A percentile compares a stretch with the other conserved stretches of the same genome.
Conservation (phyloP, 106 monocot species). For the Xerophyta viscosa region DNA sequence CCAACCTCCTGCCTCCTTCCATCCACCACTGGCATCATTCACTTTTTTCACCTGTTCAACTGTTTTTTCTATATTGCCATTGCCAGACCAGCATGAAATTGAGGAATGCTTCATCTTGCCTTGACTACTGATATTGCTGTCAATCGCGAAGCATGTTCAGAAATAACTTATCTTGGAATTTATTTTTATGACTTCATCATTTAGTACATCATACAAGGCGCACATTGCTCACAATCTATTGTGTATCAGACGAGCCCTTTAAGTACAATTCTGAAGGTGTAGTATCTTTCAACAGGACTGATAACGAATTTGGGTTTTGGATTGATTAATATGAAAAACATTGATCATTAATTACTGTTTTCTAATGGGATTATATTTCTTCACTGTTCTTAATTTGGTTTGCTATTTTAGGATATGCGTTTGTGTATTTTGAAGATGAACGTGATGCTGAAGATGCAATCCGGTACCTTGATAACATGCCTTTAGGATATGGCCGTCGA, state of each 20-base stretch:
- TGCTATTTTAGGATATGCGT: slow-evolving; percentile 67
- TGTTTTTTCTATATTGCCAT: slow-evolving; percentile 36
- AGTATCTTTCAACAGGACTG: slow-evolving; percentile 19
- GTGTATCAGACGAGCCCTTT: slow-evolving; percentile 26
- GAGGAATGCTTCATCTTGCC: slow-evolving; percentile 23
- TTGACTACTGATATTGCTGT: slow-evolving; percentile 30
- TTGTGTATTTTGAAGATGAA: slow-evolving; percentile 82
- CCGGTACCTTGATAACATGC: slow-evolving; percentile 35
- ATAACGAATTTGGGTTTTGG: no score
- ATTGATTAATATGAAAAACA: no score
- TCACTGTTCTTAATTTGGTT: neutral
- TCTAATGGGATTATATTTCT: no score
- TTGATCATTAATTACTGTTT: no score
- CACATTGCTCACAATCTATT: slow-evolving; percentile 31
- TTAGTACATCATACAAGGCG: slow-evolving; percentile 46
- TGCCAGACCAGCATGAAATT: slow-evolving; percentile 33
- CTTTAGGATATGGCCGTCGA: slow-evolving; percentile 64
- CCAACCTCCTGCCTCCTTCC: slow-evolving; percentile 42
- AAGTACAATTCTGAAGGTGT: slow-evolving; percentile 51
- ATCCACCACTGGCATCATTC: slow-evolving; percentile 40
- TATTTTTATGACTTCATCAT: slow-evolving; percentile 24
- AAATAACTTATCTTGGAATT: slow-evolving; percentile 23
- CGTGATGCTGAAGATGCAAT: slow-evolving; percentile 86
- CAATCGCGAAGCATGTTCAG: slow-evolving; percentile 39
- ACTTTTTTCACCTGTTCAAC: slow-evolving; percentile 46